Conservation (phyloP, 768 basidiomycete genomes). For the Thelephora ganbajun region DNA sequence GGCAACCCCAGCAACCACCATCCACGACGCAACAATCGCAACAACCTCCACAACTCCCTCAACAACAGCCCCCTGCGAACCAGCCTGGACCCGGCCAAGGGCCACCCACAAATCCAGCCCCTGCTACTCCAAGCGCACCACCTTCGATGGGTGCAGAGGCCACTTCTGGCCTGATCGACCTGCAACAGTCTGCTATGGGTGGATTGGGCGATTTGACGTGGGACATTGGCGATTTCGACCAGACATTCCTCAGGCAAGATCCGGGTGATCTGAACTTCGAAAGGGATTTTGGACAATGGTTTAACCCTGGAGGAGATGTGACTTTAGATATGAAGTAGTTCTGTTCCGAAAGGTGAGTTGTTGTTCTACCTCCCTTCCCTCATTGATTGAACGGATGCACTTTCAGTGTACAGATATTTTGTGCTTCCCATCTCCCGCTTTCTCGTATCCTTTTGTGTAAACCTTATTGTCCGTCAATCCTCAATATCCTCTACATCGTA, state of each 20-base stretch:
- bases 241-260: constrained; percentile 27
- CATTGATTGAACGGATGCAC: not conserved
- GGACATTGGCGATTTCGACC: constrained; percentile 26
- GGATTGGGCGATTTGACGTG: constrained; percentile 15
- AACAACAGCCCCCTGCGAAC: constrained; percentile 13
- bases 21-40: not conserved
- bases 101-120: constrained; percentile 11
- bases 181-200: constrained; percentile 23
- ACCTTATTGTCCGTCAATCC: not conserved
- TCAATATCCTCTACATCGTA: not conserved
- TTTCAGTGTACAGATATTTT: not conserved
- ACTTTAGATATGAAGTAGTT: constrained; percentile 1
- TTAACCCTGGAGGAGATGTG: constrained; percentile 31
- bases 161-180: constrained; percentile 25
- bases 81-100: constrained; percentile 19
- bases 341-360: not conserved
- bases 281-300: constrained; percentile 67
- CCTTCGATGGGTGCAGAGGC: constrained; percentile 5
- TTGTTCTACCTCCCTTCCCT: not conserved
- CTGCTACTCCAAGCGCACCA: constrained; percentile 10
- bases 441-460: not conserved
- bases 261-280: constrained; percentile 39
- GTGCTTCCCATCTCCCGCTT: not conserved
- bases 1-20: constrained; percentile 2
- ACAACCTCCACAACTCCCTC: constrained; percentile 3